phyloP scores from a whole-genome alignment of 306 rosid genomes.

The Vigna trinervia region DNA sequence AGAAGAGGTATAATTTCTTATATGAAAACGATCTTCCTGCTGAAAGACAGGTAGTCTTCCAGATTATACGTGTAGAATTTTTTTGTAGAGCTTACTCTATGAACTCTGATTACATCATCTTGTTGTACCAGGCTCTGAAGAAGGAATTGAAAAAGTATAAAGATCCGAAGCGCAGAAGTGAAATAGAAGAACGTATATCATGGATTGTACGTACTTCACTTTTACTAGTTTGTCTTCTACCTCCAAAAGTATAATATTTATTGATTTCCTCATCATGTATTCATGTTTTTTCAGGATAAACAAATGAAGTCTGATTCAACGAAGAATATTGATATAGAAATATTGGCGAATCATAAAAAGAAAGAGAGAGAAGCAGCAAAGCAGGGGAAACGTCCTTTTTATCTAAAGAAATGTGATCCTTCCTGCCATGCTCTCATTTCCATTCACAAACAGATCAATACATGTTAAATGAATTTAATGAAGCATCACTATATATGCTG shows the following conservation, averaged over 20 bases:
- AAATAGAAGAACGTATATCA: slow-evolving; percentile 56
- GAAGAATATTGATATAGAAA: slow-evolving; percentile 54
- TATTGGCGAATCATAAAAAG: slow-evolving; percentile 74
- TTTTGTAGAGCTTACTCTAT: slow-evolving; percentile 20
- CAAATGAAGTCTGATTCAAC: slow-evolving; percentile 60
- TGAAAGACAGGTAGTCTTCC: slow-evolving; percentile 51
- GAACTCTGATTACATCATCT: slow-evolving; percentile 26
- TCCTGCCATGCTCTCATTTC: background rate
- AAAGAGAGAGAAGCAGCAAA: slow-evolving; percentile 82
- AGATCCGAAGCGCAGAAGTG: slow-evolving; percentile 61
- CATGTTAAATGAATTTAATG: background rate
- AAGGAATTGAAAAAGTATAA: slow-evolving; percentile 58
- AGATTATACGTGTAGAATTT: background rate
- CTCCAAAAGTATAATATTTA: slow-evolving; percentile 3
- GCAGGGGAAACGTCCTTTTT: slow-evolving; percentile 77
- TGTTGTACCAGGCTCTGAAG: slow-evolving; percentile 55
- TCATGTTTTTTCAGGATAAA: slow-evolving; percentile 64
- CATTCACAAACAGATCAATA: slow-evolving; percentile 17
- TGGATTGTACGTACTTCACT: slow-evolving; percentile 58
- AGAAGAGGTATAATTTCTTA: slow-evolving; percentile 71
- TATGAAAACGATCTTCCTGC: slow-evolving; percentile 60
- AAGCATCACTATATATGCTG: slow-evolving; percentile 27
- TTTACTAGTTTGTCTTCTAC: slow-evolving; percentile 35
- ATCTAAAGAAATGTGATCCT: slow-evolving; percentile 65
- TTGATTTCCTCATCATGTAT: background rate